Percentiles rank a stretch among this genome's conserved stretches.
Conservation (phyloP, 164 flowering plant species). For the Chimonanthus salicifolius region DNA sequence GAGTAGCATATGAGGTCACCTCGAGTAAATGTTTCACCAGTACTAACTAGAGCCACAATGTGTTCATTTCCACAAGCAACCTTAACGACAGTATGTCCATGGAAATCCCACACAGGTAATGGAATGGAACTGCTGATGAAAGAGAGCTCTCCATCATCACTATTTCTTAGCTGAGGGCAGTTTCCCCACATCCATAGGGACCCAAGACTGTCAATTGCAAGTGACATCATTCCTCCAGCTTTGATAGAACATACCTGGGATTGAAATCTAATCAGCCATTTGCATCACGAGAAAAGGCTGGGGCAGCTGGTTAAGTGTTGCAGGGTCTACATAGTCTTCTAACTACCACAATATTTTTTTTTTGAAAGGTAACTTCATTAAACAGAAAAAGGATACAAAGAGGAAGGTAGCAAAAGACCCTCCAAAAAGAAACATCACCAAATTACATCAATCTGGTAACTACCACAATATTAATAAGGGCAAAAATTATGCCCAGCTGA, state of each 20-base stretch:
- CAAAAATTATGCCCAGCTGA: background rate
- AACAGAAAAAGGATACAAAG: too few species aligned
- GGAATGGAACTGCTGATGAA: slow-evolving; percentile 45
- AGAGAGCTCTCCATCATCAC: slow-evolving; percentile 32
- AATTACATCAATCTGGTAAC: background rate
- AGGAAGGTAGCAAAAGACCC: too few species aligned
- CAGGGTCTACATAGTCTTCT: too few species aligned
- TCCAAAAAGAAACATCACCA: too few species aligned
- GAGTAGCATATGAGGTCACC: slow-evolving; percentile 65
- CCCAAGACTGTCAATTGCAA: slow-evolving; percentile 78
- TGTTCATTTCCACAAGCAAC: slow-evolving; percentile 97
- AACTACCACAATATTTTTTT: too few species aligned
- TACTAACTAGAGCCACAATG: slow-evolving; percentile 70
- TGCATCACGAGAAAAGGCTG: background rate
- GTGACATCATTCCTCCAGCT: slow-evolving; percentile 93
- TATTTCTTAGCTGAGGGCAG: slow-evolving; percentile 39
- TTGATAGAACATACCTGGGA: slow-evolving; percentile 52
- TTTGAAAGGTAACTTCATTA: too few species aligned
- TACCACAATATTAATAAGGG: too few species aligned
- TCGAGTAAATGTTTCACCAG: slow-evolving; percentile 51
- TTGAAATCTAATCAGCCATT: slow-evolving; percentile 2
- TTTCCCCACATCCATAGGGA: slow-evolving; percentile 94
- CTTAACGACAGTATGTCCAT: slow-evolving; percentile 77
- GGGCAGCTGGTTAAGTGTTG: too few species aligned
- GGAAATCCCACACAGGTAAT: slow-evolving; percentile 59